Percentiles rank a stretch among this genome's conserved stretches.
phyloP scores from a whole-genome alignment of 305 asterid genomes.

The Fraxinus sp. region DNA sequence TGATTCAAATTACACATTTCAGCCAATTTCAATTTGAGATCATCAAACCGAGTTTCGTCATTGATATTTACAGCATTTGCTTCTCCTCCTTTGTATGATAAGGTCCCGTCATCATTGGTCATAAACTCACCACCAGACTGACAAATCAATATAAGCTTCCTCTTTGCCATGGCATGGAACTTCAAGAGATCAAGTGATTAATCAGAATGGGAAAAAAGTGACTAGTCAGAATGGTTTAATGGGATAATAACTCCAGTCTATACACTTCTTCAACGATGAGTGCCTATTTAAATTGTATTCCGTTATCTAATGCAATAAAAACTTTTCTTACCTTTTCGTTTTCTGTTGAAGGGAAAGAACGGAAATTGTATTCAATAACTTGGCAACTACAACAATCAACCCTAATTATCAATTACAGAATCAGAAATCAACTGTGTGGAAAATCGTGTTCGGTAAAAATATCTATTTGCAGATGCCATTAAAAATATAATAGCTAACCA shows the following conservation, averaged over 20 bases:
- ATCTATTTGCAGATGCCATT: not conserved
- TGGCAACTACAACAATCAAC: not conserved
- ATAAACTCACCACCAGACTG: conserved; percentile 84
- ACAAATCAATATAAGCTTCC: conserved; percentile 87
- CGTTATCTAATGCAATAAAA: not conserved
- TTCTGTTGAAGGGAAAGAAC: not conserved
- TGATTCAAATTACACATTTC: conserved; percentile 73
- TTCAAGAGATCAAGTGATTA: conserved; percentile 34
- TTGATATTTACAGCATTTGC: conserved; percentile 81
- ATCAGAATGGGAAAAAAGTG: conserved; percentile 20
- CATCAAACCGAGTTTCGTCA: conserved; percentile 56
- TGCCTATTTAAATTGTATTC: not conserved
- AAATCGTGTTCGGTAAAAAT: not conserved
- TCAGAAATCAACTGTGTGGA: not conserved
- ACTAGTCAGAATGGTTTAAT: conserved; percentile 21
- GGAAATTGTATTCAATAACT: not conserved
- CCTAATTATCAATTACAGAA: not conserved
- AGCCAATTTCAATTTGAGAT: conserved; percentile 72
- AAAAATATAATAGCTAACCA: not conserved
- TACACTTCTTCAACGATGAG: not conserved
- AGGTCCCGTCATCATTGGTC: conserved; percentile 62
- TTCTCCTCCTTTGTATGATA: conserved; percentile 81
- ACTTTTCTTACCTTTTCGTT: not conserved
- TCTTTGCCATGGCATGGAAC: conserved; percentile 72
- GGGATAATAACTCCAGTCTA: not conserved